Percentiles rank a stretch among this genome's conserved stretches.
phyloP scores from a whole-genome alignment of 2,329 filamentous ascomycete genomes.

The Fusarium buxicola region DNA sequence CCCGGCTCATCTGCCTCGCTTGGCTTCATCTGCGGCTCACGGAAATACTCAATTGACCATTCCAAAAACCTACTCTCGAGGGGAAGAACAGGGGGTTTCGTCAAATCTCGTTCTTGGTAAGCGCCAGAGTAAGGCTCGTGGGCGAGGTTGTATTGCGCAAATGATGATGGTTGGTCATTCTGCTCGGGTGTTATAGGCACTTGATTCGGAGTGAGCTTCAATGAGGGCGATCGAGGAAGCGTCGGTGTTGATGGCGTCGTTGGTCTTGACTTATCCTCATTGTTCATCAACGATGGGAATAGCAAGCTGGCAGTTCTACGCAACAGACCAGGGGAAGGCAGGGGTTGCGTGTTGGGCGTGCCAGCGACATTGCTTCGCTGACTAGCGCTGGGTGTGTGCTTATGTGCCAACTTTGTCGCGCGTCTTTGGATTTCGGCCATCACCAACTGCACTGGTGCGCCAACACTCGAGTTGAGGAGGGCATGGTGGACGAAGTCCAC shows the following conservation, averaged over 20 bases:
- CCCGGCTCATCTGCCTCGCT: constrained; percentile 96
- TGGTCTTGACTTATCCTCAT: constrained; percentile 58
- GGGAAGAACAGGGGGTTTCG: constrained; percentile 73
- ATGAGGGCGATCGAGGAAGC: constrained; percentile 48
- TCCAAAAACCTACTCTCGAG: constrained; percentile 87
- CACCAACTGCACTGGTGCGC: constrained; percentile 74
- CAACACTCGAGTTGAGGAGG: constrained; percentile 81
- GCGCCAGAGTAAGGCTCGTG: constrained; percentile 83
- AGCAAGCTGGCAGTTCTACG: constrained; percentile 73
- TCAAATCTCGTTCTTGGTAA: constrained; percentile 72
- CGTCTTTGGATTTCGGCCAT: constrained; percentile 78
- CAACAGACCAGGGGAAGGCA: constrained; percentile 68
- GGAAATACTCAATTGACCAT: constrained; percentile 98
- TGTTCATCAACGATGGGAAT: constrained; percentile 67
- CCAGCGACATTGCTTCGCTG: constrained; percentile 59
- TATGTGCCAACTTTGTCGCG: constrained; percentile 60
- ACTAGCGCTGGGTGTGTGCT: constrained; percentile 54
- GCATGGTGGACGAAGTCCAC: constrained; percentile 86
- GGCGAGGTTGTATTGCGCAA: constrained; percentile 79
- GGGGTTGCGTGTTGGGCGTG: constrained; percentile 54
- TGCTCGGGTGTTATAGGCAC: constrained; percentile 75
- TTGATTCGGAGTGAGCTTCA: constrained; percentile 57
- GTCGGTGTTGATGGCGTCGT: constrained; percentile 47
- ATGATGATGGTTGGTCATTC: constrained; percentile 69
- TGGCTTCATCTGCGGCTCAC: constrained; percentile 97